These are phyloP conservation scores for Annulohypoxylon moriforme DNA, from an alignment of 495 filamentous ascomycete species.

Conservation along the genomic window DNA sequence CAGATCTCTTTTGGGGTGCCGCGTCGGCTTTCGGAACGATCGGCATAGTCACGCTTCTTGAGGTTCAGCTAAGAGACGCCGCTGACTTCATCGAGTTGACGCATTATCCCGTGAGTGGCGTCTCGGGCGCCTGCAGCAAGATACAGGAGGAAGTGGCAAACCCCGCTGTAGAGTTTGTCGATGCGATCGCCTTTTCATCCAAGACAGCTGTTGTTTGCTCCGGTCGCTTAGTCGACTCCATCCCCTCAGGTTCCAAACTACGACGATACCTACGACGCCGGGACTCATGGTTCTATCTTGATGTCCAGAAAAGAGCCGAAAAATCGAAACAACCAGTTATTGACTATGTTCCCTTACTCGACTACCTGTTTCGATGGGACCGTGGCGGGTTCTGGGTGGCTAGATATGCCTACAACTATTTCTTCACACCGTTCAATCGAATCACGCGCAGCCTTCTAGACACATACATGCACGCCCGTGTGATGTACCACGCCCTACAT, in stretches of 20 bases:
- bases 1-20: conserved; percentile 68
- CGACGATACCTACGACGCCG: conserved; percentile 54
- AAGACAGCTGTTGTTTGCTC: conserved; percentile 62
- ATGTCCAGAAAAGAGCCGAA: conserved; percentile 47
- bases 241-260: conserved; percentile 45
- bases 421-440: conserved; percentile 64
- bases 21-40: conserved; percentile 69
- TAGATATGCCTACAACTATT: conserved; percentile 62
- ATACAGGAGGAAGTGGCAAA: conserved; percentile 46
- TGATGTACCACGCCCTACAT: conserved; percentile 67
- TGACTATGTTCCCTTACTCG: conserved; percentile 57
- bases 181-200: conserved; percentile 62
- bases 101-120: conserved; percentile 57
- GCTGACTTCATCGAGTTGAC: conserved; percentile 63
- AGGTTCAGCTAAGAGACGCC: conserved; percentile 64
- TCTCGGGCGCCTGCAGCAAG: conserved; percentile 46
- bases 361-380: conserved; percentile 73
- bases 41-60: conserved; percentile 67
- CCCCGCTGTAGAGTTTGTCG: conserved; percentile 57
- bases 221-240: conserved; percentile 57
- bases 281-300: conserved; percentile 67
- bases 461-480: conserved; percentile 67
- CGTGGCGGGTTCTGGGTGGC: conserved; percentile 71
- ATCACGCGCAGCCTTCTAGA: conserved; percentile 63
- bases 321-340: conserved; percentile 24